Evolutionary conservation across 169 alveolate species (phyloP), one percentile per base, ranked within the genome.

Genomic region (Neospora caninum): DNA sequence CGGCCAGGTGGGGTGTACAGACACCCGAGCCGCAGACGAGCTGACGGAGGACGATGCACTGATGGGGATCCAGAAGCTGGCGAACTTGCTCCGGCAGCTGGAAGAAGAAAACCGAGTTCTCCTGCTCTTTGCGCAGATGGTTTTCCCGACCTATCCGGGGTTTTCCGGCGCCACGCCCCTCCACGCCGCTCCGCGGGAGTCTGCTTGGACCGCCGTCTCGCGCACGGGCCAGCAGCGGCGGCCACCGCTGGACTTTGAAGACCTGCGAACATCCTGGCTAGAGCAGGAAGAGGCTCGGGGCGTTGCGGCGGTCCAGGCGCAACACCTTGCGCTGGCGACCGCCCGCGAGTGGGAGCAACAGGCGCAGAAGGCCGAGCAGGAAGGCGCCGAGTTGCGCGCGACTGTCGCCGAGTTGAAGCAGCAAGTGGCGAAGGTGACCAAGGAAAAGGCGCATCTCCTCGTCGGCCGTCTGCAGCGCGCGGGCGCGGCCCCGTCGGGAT

Each of bases 111-210:
- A 82, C 38, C 89, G 89, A 13, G 89, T 82, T 38, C 89, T 82
- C 67, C 25, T 82, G 53, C 89, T 82, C 29, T 82, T 82, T 34
- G 89, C 89, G 38, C 89, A 82, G 89, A 82, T 82, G 89, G 89
- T 82, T 25, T 42, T 82, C 22, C 89, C 89, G 27, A 82, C 89
- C 29, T 42, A 82, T 31, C 25, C 89, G 0, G 41, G 86, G 10
- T 78, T 78, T 22, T 4, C n/a, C 73, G 31, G 39, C 45, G 86
- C 86, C 27, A 10, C 7, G 86, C 10, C 39, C 27, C 64, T 53
- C n/a, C n/a, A n/a, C n/a, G n/a, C n/a, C n/a, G n/a, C n/a, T n/a
- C n/a, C n/a, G n/a, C 58, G 13, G 58, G 58, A 7, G 58, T 13
- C 13, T 13, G 58, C 58, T 49, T 49, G 58, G 58, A n/a, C 58